Conservation (phyloP, 179 eudicot genomes). For the Gypsophila paniculata region DNA sequence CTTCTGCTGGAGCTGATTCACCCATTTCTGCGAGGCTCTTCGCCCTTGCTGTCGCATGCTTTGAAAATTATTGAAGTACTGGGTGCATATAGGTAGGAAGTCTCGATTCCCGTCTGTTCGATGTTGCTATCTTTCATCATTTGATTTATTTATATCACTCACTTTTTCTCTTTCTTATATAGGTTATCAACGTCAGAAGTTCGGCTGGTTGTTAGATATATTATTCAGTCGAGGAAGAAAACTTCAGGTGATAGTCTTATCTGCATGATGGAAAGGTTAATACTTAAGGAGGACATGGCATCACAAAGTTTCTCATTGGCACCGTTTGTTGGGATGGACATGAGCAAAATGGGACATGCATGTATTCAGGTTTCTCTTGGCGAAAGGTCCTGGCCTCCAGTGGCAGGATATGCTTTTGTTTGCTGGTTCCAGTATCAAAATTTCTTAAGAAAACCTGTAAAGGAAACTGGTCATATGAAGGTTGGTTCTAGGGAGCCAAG, state of each 20-base stretch:
- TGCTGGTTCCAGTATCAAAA: slow-evolving; percentile 96
- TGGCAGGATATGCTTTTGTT: slow-evolving; percentile 97
- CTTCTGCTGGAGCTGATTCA: slow-evolving; percentile 86
- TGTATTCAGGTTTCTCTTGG: slow-evolving; percentile 91
- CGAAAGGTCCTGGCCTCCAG: slow-evolving; percentile 99
- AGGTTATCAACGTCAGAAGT: slow-evolving; percentile 89
- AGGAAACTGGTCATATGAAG: slow-evolving; percentile 51
- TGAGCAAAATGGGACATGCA: slow-evolving; percentile 94
- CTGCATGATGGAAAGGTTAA: slow-evolving; percentile 89
- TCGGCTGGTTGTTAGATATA: slow-evolving; percentile 70
- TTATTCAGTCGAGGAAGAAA: slow-evolving; percentile 70
- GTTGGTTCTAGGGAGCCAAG: slow-evolving; percentile 42
- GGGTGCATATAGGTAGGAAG: slow-evolving; percentile 83
- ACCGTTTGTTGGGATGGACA: slow-evolving; percentile 96
- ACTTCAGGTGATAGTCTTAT: slow-evolving; percentile 68
- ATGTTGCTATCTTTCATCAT: neutral
- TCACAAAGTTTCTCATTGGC: slow-evolving; percentile 77
- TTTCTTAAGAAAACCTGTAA: slow-evolving; percentile 57
- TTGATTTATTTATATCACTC: neutral
- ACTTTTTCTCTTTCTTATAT: slow-evolving; percentile 20
- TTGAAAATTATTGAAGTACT: slow-evolving; percentile 84
- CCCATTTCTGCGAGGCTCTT: slow-evolving; percentile 80
- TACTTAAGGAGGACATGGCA: slow-evolving; percentile 68
- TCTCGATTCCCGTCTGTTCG: slow-evolving; percentile 1
- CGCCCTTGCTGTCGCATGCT: slow-evolving; percentile 71